Conservation (phyloP, 257 asterid species). For the Capsicum rhomboideum region DNA sequence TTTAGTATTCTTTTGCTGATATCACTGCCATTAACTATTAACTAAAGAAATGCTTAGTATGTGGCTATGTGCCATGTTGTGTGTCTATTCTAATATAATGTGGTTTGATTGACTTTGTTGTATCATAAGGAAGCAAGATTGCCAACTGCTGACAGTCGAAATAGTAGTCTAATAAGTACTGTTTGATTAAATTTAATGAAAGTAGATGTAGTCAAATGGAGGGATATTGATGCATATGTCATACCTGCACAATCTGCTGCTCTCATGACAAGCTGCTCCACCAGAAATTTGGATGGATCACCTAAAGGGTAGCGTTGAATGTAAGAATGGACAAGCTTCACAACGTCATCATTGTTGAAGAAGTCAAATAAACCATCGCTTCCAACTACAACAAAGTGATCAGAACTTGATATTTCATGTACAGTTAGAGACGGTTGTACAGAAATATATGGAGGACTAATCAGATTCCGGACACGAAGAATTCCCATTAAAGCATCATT, state of each 20-base stretch:
- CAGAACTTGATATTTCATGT: conserved; percentile 62
- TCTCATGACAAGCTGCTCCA: conserved; percentile 84
- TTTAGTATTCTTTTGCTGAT: neutral
- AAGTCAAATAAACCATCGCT: conserved; percentile 96
- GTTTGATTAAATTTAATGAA: neutral
- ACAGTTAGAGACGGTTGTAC: conserved; percentile 54
- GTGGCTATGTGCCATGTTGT: neutral
- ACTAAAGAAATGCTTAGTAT: neutral
- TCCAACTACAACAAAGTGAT: conserved; percentile 79
- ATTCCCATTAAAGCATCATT: conserved; percentile 97
- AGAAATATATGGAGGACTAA: conserved; percentile 84
- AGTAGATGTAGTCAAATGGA: neutral
- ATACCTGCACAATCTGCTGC: conserved; percentile 96
- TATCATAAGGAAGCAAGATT: neutral
- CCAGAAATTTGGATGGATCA: conserved; percentile 85
- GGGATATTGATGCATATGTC: neutral
- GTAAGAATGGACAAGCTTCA: conserved; percentile 59
- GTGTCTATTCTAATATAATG: neutral
- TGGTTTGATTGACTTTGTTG: neutral
- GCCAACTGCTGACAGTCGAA: neutral
- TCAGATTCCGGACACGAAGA: conserved; percentile 72
- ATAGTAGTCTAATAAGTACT: neutral
- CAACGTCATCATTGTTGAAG: conserved; percentile 78
- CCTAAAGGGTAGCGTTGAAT: conserved; percentile 50
- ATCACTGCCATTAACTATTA: neutral